phyloP scores from a whole-genome alignment of 2,329 filamentous ascomycete species.

The Xylariaceae sp. region DNA sequence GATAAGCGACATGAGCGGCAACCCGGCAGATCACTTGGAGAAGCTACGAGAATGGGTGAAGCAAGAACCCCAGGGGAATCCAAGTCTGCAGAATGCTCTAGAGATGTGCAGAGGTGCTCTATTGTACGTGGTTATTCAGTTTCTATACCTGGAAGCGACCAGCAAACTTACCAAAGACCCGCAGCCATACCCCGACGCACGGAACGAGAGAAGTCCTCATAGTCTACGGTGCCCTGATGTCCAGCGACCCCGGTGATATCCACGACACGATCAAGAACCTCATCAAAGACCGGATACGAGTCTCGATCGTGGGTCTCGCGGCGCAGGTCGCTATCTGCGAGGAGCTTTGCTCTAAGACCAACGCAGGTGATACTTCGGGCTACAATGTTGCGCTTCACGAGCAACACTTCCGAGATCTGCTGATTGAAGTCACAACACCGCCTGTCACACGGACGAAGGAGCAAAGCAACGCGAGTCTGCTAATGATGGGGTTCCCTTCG shows the following conservation, averaged over 20 bases:
- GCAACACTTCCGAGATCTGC: constrained; percentile 81
- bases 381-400: constrained; percentile 88
- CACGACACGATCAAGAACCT: constrained; percentile 81
- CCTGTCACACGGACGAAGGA: constrained; percentile 69
- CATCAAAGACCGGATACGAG: constrained; percentile 76
- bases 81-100: constrained; percentile 87
- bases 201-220: constrained; percentile 91
- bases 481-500: constrained; percentile 98
- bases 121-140: constrained; percentile 53
- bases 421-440: constrained; percentile 84
- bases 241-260: constrained; percentile 91
- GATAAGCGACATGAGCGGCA: constrained; percentile 86
- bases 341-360: constrained; percentile 84
- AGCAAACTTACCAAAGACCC: not conserved
- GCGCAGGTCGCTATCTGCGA: constrained; percentile 90
- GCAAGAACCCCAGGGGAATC: constrained; percentile 67
- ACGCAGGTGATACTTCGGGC: constrained; percentile 67
- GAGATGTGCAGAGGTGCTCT: constrained; percentile 91
- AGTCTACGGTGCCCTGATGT: constrained; percentile 84
- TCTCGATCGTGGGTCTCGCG: constrained; percentile 84
- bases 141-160: constrained; percentile 4
- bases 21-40: constrained; percentile 81
- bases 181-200: constrained; percentile 82
- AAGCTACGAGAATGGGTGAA: constrained; percentile 64
- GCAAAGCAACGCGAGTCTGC: constrained; percentile 58